Conservation (phyloP, 1,284 basidiomycete species). For the Butyriboletus appendiculatus region DNA sequence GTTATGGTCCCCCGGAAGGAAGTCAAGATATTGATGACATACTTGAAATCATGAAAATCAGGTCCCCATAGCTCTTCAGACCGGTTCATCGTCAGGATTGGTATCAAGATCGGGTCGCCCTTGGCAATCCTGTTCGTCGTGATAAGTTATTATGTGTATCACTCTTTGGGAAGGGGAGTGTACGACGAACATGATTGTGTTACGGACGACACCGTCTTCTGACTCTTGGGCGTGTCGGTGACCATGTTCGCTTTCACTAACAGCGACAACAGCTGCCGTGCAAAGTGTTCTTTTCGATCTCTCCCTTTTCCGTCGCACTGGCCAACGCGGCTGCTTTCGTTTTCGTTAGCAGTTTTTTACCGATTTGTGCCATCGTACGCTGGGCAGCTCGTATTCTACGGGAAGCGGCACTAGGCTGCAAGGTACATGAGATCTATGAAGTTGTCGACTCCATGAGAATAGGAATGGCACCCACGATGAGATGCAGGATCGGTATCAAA, state of each 20-base stretch:
- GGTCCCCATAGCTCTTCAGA: constrained; percentile 46
- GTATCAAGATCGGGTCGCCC: constrained; percentile 39
- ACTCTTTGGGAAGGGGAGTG: no score
- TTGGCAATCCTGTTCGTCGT: constrained; percentile 34
- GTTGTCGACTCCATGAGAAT: neutral
- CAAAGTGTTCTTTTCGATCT: constrained; percentile 33
- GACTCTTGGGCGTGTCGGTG: constrained; percentile 53
- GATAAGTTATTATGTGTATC: neutral
- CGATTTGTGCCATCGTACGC: constrained; percentile 37
- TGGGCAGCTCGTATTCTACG: constrained; percentile 14
- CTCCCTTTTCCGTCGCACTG: constrained; percentile 15
- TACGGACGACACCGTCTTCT: constrained; percentile 45
- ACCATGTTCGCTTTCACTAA: constrained; percentile 67
- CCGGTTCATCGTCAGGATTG: constrained; percentile 43
- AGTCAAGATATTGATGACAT: neutral
- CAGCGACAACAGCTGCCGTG: constrained; percentile 47
- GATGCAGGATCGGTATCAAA: constrained; percentile 42
- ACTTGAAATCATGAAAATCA: constrained; percentile 40
- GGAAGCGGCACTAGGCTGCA: constrained; percentile 15
- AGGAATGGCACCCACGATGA: constrained; percentile 22
- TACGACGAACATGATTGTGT: constrained; percentile 23
- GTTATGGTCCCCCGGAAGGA: neutral
- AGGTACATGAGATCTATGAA: neutral
- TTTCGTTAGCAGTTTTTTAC: constrained; percentile 45
- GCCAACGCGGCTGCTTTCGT: constrained; percentile 41